phyloP scores from a whole-genome alignment of 768 basidiomycete species.

The Paxillus involutus region DNA sequence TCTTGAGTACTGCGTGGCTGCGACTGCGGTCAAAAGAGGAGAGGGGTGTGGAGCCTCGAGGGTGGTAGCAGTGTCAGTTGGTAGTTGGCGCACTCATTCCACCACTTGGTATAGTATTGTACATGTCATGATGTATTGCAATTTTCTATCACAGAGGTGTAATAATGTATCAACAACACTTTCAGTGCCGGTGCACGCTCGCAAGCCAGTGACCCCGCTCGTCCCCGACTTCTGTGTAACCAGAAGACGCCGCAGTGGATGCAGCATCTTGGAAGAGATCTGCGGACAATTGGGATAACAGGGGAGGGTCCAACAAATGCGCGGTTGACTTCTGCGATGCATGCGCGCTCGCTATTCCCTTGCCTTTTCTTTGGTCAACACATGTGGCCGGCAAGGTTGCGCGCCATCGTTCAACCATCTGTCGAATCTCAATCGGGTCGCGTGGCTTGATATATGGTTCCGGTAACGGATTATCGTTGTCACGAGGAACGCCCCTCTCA shows the following conservation, averaged over 20 bases:
- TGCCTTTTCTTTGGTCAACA: conserved; percentile 13
- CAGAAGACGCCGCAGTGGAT: conserved; percentile 30
- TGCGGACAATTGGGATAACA: conserved; percentile 17
- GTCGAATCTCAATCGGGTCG: conserved; percentile 21
- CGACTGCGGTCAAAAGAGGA: conserved; percentile 49
- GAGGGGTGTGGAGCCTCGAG: conserved; percentile 12
- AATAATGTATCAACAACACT: background rate
- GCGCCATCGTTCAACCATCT: conserved; percentile 34
- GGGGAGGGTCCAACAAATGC: conserved; percentile 6
- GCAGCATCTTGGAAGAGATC: conserved; percentile 25
- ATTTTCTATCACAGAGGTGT: background rate
- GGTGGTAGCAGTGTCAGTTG: background rate
- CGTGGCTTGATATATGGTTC: conserved; percentile 22
- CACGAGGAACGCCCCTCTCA: conserved; percentile 17
- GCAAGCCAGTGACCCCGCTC: conserved; percentile 33
- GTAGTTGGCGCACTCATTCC: too few relatives aligned
- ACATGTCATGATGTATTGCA: background rate
- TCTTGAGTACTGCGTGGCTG: conserved; percentile 60
- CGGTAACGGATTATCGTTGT: background rate
- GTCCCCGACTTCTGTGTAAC: conserved; percentile 30
- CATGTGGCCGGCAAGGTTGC: conserved; percentile 20
- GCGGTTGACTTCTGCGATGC: background rate
- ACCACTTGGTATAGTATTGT: background rate
- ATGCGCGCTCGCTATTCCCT: conserved; percentile 3
- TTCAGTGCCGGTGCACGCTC: conserved; percentile 15